Evolutionary conservation across 2,329 filamentous ascomycete genomes (phyloP).

Genomic region (Phoma sp.): DNA sequence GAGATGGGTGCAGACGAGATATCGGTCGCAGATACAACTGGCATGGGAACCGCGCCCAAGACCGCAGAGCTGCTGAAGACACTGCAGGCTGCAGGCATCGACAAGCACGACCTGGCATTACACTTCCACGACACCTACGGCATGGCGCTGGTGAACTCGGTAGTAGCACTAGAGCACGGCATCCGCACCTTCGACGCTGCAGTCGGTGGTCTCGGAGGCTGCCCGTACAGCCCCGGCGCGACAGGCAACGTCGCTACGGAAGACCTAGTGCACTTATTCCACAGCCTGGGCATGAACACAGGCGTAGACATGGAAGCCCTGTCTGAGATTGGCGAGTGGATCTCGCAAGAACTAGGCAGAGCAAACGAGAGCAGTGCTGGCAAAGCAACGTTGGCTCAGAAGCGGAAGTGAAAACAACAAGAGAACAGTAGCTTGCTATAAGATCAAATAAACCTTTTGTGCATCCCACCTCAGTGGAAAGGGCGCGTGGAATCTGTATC

Average conservation of each 20-base stretch:
- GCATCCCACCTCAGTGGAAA: too few species aligned
- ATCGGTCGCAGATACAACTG: constrained; percentile 86
- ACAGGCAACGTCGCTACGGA: constrained; percentile 88
- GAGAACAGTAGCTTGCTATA: not conserved
- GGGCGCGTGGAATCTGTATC: too few species aligned
- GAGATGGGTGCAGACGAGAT: constrained; percentile 93
- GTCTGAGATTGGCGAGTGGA: constrained; percentile 49
- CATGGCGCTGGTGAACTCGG: constrained; percentile 81
- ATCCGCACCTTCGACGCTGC: constrained; percentile 80
- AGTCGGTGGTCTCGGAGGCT: constrained; percentile 81
- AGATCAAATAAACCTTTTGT: not conserved
- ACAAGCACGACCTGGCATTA: constrained; percentile 74
- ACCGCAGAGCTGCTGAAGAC: constrained; percentile 70
- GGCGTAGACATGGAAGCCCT: constrained; percentile 61
- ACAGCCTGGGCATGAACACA: constrained; percentile 75
- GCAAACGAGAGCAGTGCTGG: constrained; percentile 49
- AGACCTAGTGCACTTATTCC: constrained; percentile 78
- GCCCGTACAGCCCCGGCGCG: constrained; percentile 83
- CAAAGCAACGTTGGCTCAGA: constrained; percentile 45
- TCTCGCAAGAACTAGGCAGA: constrained; percentile 44
- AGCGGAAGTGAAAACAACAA: constrained; percentile 21
- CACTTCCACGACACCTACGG: constrained; percentile 93
- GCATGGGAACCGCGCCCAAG: constrained; percentile 81
- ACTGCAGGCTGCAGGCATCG: constrained; percentile 70
- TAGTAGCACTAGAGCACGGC: constrained; percentile 77